phyloP scores from a whole-genome alignment of 352 stramenopile genomes.

The Pythium dissotocum region DNA sequence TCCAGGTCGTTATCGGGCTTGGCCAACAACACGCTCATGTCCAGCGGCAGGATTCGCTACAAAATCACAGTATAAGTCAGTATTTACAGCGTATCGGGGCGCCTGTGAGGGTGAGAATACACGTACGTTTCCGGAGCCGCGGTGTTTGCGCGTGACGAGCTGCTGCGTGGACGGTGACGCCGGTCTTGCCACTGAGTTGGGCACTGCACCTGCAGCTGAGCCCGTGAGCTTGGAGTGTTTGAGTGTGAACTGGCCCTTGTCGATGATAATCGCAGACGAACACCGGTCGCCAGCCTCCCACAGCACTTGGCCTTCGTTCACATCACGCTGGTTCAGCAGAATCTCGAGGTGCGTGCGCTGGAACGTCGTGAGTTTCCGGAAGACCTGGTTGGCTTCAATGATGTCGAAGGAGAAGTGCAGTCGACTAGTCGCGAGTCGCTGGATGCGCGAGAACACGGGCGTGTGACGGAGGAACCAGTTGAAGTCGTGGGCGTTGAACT shows the following conservation, averaged over 20 bases:
- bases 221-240: constrained; percentile 34
- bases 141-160: constrained; percentile 39
- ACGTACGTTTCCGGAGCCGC: constrained; percentile 61
- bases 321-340: constrained; percentile 56
- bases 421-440: constrained; percentile 69
- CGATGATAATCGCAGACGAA: constrained; percentile 68
- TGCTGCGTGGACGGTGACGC: constrained; percentile 21
- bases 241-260: constrained; percentile 73
- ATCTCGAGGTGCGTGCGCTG: constrained; percentile 90
- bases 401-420: constrained; percentile 83
- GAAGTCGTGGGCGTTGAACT: constrained; percentile 84
- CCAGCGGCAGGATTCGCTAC: constrained; percentile 60
- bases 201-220: neutral
- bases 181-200: constrained; percentile 1
- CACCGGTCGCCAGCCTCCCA: constrained; percentile 76
- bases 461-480: constrained; percentile 85
- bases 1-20: constrained; percentile 46
- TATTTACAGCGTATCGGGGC: no score
- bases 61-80: neutral
- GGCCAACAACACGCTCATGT: constrained; percentile 47
- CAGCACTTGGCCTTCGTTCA: constrained; percentile 65
- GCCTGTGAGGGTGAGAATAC: neutral
- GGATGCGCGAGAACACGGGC: constrained; percentile 64
- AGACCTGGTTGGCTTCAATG: constrained; percentile 79
- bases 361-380: constrained; percentile 72